Evolutionary conservation across 345 rosid genomes (phyloP).

Genomic region (Syzygium aqueum): DNA sequence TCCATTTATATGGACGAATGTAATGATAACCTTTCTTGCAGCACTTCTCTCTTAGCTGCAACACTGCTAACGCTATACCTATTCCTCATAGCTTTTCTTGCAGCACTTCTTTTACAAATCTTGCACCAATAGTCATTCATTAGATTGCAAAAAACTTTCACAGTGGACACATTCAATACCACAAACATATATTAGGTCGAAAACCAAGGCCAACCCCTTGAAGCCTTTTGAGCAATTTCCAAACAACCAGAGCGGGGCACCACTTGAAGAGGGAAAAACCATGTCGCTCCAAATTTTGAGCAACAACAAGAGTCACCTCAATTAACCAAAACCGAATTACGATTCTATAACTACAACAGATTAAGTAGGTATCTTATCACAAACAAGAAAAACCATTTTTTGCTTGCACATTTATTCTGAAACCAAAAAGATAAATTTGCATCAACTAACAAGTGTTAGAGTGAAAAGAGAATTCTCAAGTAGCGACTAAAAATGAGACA

Average conservation of each 20-base stretch:
- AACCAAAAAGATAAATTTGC: background rate
- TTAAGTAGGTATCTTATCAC: background rate
- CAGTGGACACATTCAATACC: too few species aligned
- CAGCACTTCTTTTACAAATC: too few species aligned
- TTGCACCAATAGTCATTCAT: too few species aligned
- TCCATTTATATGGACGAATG: background rate
- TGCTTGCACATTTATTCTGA: background rate
- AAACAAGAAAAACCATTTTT: background rate
- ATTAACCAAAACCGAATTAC: background rate
- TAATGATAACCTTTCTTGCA: background rate
- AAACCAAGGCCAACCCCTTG: too few species aligned
- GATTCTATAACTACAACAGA: background rate
- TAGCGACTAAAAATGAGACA: background rate
- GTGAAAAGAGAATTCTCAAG: background rate
- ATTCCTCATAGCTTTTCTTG: background rate
- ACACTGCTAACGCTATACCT: background rate
- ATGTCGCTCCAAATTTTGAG: background rate
- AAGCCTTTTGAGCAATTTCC: background rate
- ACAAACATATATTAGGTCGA: too few species aligned
- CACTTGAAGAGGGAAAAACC: background rate
- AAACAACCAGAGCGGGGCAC: background rate
- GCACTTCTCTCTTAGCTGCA: background rate
- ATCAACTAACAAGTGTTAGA: background rate
- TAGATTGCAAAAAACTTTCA: too few species aligned
- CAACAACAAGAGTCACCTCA: background rate